A percentile compares a stretch with the other conserved stretches of the same genome.
Conservation (phyloP, 495 filamentous ascomycete genomes). For the Platismatia glauca region DNA sequence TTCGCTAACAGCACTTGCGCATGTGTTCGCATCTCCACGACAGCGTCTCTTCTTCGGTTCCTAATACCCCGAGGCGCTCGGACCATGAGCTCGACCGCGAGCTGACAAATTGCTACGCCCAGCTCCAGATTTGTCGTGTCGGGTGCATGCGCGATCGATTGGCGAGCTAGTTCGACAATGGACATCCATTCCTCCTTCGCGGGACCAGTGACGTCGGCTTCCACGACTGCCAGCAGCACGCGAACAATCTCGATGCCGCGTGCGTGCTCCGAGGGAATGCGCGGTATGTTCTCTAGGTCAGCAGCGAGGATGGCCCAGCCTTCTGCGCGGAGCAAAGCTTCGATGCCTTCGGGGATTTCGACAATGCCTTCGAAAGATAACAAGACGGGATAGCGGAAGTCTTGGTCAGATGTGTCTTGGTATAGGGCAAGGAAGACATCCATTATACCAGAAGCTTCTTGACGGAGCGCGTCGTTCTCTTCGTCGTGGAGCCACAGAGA, state of each 20-base stretch:
- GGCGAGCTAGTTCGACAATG: conserved; percentile 30
- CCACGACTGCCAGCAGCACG: conserved; percentile 38
- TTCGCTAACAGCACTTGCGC: background rate
- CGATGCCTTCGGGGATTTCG: conserved; percentile 35
- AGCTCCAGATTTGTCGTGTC: conserved; percentile 30
- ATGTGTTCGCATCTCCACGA: background rate
- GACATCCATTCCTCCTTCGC: conserved; percentile 43
- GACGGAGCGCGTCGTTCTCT: conserved; percentile 45
- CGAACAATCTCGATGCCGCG: conserved; percentile 46
- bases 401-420: conserved; percentile 27
- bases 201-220: conserved; percentile 29
- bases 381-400: conserved; percentile 44
- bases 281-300: conserved; percentile 38
- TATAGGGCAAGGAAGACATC: conserved; percentile 54
- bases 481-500: conserved; percentile 57
- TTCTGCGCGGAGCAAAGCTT: conserved; percentile 33
- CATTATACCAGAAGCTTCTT: conserved; percentile 45
- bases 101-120: conserved; percentile 41
- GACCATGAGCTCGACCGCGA: conserved; percentile 39
- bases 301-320: conserved; percentile 42
- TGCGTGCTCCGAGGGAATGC: background rate
- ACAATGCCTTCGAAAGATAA: conserved; percentile 45
- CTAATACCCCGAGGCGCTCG: conserved; percentile 36
- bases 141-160: background rate
- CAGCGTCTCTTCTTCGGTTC: conserved; percentile 29